Evolutionary conservation across 371 early-diverging fungal genomes (phyloP).

Genomic region (Basidiobolus heterosporus): DNA sequence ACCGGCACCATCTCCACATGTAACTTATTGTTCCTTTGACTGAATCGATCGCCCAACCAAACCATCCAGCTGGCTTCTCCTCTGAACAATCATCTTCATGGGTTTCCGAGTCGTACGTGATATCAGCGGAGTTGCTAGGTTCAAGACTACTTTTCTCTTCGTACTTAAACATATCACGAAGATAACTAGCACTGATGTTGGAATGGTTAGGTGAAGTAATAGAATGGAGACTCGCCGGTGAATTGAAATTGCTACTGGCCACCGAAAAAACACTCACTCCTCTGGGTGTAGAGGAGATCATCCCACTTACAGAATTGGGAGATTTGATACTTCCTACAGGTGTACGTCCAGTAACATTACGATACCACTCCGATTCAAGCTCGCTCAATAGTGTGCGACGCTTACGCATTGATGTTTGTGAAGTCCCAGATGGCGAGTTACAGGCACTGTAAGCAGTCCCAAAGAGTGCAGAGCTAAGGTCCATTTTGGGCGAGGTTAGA

Average conservation of each 20-base stretch:
- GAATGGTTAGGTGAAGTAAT: too few species aligned
- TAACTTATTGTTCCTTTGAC: conserved; percentile 22
- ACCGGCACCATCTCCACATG: conserved; percentile 45
- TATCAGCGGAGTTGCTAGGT: conserved; percentile 9
- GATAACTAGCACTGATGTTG: too few species aligned
- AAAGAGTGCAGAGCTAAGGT: conserved; percentile 9
- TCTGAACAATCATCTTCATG: conserved; percentile 16
- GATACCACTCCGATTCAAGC: conserved; percentile 17
- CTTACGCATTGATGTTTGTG: conserved; percentile 8
- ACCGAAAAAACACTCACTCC: too few species aligned
- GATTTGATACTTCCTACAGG: conserved; percentile 10
- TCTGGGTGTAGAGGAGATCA: too few species aligned
- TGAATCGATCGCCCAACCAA: conserved; percentile 9
- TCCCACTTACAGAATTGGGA: too few species aligned
- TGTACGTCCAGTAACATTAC: conserved; percentile 9
- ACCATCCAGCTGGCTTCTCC: conserved; percentile 6
- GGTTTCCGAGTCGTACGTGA: conserved; percentile 14
- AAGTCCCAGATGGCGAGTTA: conserved; percentile 9
- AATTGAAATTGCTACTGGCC: too few species aligned
- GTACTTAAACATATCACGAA: conserved; percentile 5
- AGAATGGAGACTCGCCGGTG: too few species aligned
- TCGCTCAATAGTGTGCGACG: conserved; percentile 14
- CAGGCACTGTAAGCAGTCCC: conserved; percentile 6
- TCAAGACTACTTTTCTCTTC: conserved; percentile 2
- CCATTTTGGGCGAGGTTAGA: conserved; percentile 11